Base-by-base conservation (phyloP, 2,329 filamentous ascomycete genomes). In the Aspergillus pseudonomiae region DNA sequence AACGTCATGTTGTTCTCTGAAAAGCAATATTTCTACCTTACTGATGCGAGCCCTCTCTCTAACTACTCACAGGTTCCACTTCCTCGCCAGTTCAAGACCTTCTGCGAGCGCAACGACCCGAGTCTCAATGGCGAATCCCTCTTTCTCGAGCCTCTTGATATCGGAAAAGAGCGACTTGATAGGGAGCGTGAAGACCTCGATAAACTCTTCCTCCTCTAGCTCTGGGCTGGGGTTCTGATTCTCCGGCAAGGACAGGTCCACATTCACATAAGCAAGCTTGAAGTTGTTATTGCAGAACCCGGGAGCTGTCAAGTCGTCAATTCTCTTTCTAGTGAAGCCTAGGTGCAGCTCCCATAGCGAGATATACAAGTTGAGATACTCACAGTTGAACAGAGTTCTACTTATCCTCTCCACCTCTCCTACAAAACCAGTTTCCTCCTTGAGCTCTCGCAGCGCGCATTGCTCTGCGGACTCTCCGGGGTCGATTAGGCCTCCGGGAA, bases 201-300 rank as follows among this genome's bases (percentile, higher is more conserved):
- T 94, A 73, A 93, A 94, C 78, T 94, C 91, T 65, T 88, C 89
- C 21, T 93, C 91, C 73, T 94, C 91, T 6, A 94, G 81, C 72
- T 90, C 80, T 0, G 91, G 88, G 74, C 88, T 83, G 1, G 87
- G 87, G 57, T 91, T 82, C 73, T 89, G 85, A 73, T 94, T 94
- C 70, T 88, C 88, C 0, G 89, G 85, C 1, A 88, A 79, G 6
- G 79, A 83, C 83, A 91, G 86, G 75, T 94, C 90, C 66, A 94
- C 86, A 1, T 82, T 84, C 45, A 94, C 86, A 72, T 94, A 90
- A 14, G 94, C 87, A 76, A 83, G 81, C 55, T 82, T 81, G 30
- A 82, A 73, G 65, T 83, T 83, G 24, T 81, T 83, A 60, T 83
- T 83, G 68, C 79, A 82, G 59, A 83, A 80, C 19, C 81, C 81